A percentile compares a stretch with the other conserved stretches of the same genome.
phyloP scores from a whole-genome alignment of 1,284 basidiomycete species.

The Malassezia sp. region DNA sequence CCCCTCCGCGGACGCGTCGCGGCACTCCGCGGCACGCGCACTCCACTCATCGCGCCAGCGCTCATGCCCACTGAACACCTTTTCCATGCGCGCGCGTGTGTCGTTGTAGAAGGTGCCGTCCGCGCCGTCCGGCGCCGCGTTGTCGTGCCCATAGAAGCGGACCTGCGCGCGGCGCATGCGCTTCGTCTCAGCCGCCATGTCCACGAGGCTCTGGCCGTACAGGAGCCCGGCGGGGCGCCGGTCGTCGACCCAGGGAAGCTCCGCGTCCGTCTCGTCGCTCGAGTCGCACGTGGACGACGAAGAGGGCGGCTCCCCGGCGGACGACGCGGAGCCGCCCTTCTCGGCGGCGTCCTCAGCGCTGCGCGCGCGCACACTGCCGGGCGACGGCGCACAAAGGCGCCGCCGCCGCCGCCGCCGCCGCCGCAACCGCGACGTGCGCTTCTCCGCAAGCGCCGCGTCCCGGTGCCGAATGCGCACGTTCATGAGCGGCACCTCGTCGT shows the following conservation, averaged over 20 bases:
- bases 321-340: constrained; percentile 16
- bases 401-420: constrained; percentile 5
- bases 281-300: too few relatives aligned
- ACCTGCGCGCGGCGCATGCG: constrained; percentile 19
- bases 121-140: constrained; percentile 20
- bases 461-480: constrained; percentile 13
- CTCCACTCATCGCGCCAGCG: constrained; percentile 19
- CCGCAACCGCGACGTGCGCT: constrained; percentile 4
- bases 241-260: constrained; percentile 35
- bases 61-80: constrained; percentile 31
- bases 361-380: constrained; percentile 14
- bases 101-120: constrained; percentile 26
- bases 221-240: constrained; percentile 36
- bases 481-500: constrained; percentile 30
- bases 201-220: constrained; percentile 40
- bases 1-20: not conserved
- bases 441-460: constrained; percentile 1
- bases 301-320: too few relatives aligned
- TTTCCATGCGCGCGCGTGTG: constrained; percentile 40
- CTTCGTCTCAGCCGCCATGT: constrained; percentile 22
- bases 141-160: constrained; percentile 36
- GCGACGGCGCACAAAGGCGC: constrained; percentile 17
- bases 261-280: constrained; percentile 24
- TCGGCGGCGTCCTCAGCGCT: constrained; percentile 8
- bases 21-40: too few relatives aligned